Evolutionary conservation across 345 rosid species (phyloP).

Genomic region (Salix purpurea): DNA sequence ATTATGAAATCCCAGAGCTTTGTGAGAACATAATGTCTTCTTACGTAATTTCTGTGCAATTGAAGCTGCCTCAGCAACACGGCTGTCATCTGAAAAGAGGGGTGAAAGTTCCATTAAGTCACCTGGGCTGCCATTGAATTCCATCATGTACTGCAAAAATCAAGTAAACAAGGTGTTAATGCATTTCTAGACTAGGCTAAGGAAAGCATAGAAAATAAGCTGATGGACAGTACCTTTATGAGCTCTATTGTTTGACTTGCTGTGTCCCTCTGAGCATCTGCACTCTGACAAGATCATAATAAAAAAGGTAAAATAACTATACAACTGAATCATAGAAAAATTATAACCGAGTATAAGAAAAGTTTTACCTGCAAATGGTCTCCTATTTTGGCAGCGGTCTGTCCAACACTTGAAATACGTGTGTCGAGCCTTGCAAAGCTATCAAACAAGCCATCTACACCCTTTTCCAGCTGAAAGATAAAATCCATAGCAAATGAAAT

Average conservation of each 20-base stretch:
- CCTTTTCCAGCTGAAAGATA: slow-evolving; percentile 70
- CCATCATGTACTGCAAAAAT: slow-evolving; percentile 86
- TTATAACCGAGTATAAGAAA: not conserved
- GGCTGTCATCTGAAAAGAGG: slow-evolving; percentile 96
- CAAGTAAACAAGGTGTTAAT: slow-evolving; percentile 15
- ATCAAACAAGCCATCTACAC: slow-evolving; percentile 87
- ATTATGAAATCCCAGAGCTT: slow-evolving; percentile 1
- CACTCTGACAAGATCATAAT: slow-evolving; percentile 57
- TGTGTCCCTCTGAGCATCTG: slow-evolving; percentile 98
- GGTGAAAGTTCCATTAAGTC: slow-evolving; percentile 98
- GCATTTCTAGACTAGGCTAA: slow-evolving; percentile 5
- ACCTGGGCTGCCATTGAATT: slow-evolving; percentile 97
- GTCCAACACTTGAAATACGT: slow-evolving; percentile 96
- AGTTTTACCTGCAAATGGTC: slow-evolving; percentile 87
- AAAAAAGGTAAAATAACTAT: slow-evolving; percentile 2
- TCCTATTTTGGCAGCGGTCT: slow-evolving; percentile 99
- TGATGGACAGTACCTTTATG: slow-evolving; percentile 59
- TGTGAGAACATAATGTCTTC: slow-evolving; percentile 16
- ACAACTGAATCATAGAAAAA: not conserved
- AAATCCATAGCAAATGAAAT: not conserved
- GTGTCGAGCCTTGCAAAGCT: slow-evolving; percentile 91
- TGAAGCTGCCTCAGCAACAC: slow-evolving; percentile 98
- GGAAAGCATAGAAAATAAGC: slow-evolving; percentile 10
- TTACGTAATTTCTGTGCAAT: slow-evolving; percentile 96
- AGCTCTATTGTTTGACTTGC: slow-evolving; percentile 98